These are phyloP conservation scores for Oryza coarctata DNA, from an alignment of 176 grass and related monocot genomes.

Conservation along the genomic window DNA sequence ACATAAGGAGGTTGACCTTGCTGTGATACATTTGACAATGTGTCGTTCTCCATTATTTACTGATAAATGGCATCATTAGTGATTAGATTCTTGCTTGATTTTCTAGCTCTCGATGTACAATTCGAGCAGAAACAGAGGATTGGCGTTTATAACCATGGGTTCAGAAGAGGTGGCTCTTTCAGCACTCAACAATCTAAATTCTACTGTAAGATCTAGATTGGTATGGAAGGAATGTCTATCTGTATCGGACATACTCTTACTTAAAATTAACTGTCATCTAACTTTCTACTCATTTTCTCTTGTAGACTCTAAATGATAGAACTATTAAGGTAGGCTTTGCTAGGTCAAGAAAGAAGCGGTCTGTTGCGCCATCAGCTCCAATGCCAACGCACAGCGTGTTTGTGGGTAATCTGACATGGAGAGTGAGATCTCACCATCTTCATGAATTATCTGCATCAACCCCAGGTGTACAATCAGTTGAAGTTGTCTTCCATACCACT, in stretches of 20 bases:
- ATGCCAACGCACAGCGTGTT: constrained; percentile 54
- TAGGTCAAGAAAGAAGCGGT: constrained; percentile 67
- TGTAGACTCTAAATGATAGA: constrained; percentile 69
- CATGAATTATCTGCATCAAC: constrained; percentile 63
- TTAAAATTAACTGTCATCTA: constrained; percentile 1
- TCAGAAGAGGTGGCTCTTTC: constrained; percentile 76
- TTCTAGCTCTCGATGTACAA: constrained; percentile 86
- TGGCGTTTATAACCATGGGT: constrained; percentile 90
- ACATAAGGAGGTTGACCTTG: neutral
- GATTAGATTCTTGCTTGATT: constrained; percentile 31
- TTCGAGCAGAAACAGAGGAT: constrained; percentile 79
- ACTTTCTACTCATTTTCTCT: constrained; percentile 2
- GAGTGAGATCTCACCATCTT: constrained; percentile 73
- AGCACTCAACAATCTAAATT: constrained; percentile 62
- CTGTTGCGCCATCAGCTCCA: constrained; percentile 21
- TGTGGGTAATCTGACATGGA: constrained; percentile 83
- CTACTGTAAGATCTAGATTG: constrained; percentile 57
- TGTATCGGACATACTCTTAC: neutral
- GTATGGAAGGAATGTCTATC: neutral
- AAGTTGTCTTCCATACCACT: constrained; percentile 78
- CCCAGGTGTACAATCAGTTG: constrained; percentile 62
- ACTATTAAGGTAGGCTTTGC: constrained; percentile 76
- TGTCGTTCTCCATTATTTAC: neutral
- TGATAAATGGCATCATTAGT: neutral
- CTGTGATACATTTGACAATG: neutral